Evolutionary conservation across 495 filamentous ascomycete genomes (phyloP).

Genomic region (Trichocladium uniseriatum): DNA sequence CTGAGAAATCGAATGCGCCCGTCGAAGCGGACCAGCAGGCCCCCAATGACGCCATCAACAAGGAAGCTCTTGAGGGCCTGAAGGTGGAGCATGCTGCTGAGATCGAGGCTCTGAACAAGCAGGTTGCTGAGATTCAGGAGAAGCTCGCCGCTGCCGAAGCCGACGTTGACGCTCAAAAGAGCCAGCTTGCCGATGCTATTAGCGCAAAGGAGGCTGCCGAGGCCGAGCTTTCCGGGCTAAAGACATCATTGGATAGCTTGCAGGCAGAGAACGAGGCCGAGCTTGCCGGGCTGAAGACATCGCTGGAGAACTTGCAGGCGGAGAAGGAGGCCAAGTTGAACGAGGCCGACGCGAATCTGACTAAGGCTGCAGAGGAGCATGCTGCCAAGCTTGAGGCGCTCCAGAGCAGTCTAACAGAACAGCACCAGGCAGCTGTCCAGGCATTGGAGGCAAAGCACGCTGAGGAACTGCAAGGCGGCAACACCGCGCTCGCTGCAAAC

Average conservation of each 20-base stretch:
- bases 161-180: conserved; percentile 30
- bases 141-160: conserved; percentile 35
- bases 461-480: conserved; percentile 32
- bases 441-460: conserved; percentile 35
- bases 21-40: conserved; percentile 14
- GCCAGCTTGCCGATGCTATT: conserved; percentile 27
- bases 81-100: conserved; percentile 39
- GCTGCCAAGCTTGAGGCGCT: conserved; percentile 33
- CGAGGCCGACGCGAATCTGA: conserved; percentile 25
- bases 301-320: conserved; percentile 34
- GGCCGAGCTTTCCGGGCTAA: conserved; percentile 32
- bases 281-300: conserved; percentile 34
- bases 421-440: conserved; percentile 31
- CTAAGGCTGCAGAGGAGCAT: conserved; percentile 32
- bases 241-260: conserved; percentile 33
- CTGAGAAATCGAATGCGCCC: conserved; percentile 24
- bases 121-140: conserved; percentile 34
- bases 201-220: conserved; percentile 32
- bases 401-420: conserved; percentile 31
- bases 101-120: conserved; percentile 32
- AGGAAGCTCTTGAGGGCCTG: conserved; percentile 36
- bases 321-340: conserved; percentile 30
- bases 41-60: conserved; percentile 17
- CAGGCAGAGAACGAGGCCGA: conserved; percentile 32
- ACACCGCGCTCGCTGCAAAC: conserved; percentile 19